Conservation (phyloP, 2,329 filamentous ascomycete species). For the Blumeria graminis region DNA sequence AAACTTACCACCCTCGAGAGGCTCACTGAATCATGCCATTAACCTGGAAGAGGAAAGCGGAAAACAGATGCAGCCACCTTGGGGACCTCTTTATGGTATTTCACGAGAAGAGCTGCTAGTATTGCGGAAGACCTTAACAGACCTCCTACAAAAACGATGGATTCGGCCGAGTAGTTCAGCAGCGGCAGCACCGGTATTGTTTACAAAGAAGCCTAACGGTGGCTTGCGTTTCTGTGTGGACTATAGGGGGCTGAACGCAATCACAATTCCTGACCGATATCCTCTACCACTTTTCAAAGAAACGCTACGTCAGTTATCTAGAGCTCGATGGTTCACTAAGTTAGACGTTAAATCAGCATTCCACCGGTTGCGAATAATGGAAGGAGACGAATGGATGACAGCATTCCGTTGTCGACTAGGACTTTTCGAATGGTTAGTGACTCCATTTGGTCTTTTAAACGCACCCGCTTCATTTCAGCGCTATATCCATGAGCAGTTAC, state of each 20-base stretch:
- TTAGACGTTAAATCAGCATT: too few relatives aligned
- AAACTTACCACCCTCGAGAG: not conserved
- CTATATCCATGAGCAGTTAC: too few relatives aligned
- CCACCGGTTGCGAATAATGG: too few relatives aligned
- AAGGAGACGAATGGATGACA: too few relatives aligned
- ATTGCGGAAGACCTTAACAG: not conserved
- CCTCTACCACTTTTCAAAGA: not conserved
- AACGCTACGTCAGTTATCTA: not conserved
- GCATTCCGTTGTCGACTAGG: too few relatives aligned
- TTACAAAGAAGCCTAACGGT: not conserved
- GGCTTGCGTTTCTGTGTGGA: not conserved
- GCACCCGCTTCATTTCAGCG: too few relatives aligned
- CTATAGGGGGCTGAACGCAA: not conserved
- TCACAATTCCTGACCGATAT: not conserved
- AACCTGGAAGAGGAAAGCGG: not conserved
- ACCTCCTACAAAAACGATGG: not conserved
- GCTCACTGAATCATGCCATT: not conserved
- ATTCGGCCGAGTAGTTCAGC: not conserved
- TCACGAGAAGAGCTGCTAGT: not conserved
- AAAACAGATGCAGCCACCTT: not conserved
- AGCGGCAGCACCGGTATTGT: not conserved
- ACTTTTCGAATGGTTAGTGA: too few relatives aligned
- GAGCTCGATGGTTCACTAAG: too few relatives aligned
- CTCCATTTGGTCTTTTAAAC: too few relatives aligned
- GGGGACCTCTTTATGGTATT: not conserved